Evolutionary conservation across 2,329 filamentous ascomycete species (phyloP).

Genomic region (Uncinocarpus reesii): DNA sequence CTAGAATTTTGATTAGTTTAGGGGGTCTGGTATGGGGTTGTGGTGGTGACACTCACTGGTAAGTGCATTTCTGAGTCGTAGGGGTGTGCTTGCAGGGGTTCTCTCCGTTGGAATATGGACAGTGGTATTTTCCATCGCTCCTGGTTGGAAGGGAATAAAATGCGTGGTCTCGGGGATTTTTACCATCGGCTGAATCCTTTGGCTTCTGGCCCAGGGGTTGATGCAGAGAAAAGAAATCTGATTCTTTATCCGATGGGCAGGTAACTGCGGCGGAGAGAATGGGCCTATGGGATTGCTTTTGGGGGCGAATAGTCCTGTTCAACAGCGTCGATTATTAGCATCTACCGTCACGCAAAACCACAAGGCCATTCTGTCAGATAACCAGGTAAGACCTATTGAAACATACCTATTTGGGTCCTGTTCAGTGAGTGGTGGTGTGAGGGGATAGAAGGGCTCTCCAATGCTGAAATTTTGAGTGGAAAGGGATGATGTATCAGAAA

Average conservation of each 20-base stretch:
- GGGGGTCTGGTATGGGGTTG: too few species aligned
- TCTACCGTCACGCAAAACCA: neutral
- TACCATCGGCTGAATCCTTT: slow-evolving; percentile 31
- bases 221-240: slow-evolving; percentile 30
- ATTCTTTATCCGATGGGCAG: slow-evolving; percentile 29
- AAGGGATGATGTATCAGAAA: slow-evolving; percentile 26
- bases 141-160: slow-evolving; percentile 36
- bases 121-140: slow-evolving; percentile 78
- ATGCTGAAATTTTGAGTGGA: slow-evolving; percentile 29
- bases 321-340: neutral
- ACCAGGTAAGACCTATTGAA: neutral
- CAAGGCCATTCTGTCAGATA: neutral
- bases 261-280: slow-evolving; percentile 27
- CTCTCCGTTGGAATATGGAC: slow-evolving; percentile 63
- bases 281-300: slow-evolving; percentile 31
- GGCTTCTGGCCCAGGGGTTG: slow-evolving; percentile 24
- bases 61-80: slow-evolving; percentile 97
- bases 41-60: slow-evolving; percentile 95
- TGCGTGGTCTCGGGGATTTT: slow-evolving; percentile 35
- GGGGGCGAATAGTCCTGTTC: slow-evolving; percentile 32
- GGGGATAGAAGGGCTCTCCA: slow-evolving; percentile 32
- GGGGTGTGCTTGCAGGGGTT: slow-evolving; percentile 77
- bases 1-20: too few species aligned
- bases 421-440: slow-evolving; percentile 31
- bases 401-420: slow-evolving; percentile 36